Percentiles rank a stretch among this genome's conserved stretches.
Conservation (phyloP, 176 grass and related monocot genomes). For the Musa acuminata region DNA sequence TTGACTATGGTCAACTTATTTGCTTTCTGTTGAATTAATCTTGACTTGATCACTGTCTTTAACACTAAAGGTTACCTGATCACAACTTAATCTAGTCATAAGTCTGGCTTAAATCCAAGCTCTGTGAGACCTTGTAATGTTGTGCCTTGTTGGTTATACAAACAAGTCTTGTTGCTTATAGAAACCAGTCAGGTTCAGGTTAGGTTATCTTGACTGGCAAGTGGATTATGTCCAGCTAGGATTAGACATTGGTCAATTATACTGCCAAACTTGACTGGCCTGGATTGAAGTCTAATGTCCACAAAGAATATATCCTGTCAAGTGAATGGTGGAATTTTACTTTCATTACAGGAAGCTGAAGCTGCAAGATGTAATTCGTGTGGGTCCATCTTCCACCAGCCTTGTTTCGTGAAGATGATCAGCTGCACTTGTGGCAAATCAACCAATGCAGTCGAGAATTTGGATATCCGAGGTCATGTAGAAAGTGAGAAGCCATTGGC, state of each 20-base stretch:
- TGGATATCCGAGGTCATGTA: constrained; percentile 15
- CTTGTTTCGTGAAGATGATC: constrained; percentile 59
- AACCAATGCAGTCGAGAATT: constrained; percentile 16
- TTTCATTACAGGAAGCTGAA: constrained; percentile 34
- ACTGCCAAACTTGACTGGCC: background rate
- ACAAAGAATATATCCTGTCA: background rate
- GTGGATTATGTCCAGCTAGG: background rate
- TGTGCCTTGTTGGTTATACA: background rate
- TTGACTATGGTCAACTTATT: background rate
- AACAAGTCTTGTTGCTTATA: background rate
- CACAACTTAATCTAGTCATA: background rate
- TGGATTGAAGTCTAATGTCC: background rate
- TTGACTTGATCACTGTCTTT: background rate
- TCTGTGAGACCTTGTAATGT: background rate
- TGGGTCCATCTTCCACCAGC: constrained; percentile 65
- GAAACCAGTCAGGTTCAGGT: background rate
- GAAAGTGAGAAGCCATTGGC: constrained; percentile 14
- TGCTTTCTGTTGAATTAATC: background rate
- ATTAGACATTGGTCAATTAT: background rate
- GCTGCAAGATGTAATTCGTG: constrained; percentile 65
- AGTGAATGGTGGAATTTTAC: background rate
- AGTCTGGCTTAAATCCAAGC: background rate
- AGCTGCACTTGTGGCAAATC: constrained; percentile 51
- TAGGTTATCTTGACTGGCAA: background rate
- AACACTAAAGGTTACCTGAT: background rate